A percentile compares a stretch with the other conserved stretches of the same genome.
phyloP scores from a whole-genome alignment of 352 stramenopile genomes.

The Globisporangium camurandrum region DNA sequence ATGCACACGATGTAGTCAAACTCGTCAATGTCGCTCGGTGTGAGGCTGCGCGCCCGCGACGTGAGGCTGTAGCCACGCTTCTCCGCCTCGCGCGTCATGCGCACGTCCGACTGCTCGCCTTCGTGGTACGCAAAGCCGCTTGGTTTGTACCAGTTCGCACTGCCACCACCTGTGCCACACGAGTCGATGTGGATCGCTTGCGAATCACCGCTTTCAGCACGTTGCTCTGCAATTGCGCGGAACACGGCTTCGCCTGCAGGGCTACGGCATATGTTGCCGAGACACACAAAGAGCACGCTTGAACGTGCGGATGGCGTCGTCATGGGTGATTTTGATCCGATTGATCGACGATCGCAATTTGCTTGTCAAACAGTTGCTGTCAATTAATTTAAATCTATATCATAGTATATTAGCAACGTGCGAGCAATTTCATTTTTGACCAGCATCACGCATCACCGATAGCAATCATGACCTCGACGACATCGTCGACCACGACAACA shows the following conservation, averaged over 20 bases:
- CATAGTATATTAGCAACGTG: too few relatives aligned
- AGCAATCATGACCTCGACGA: not conserved
- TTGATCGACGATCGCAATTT: too few relatives aligned
- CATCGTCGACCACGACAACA: not conserved
- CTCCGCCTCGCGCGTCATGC: slow-evolving; percentile 81
- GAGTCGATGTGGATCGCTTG: slow-evolving; percentile 63
- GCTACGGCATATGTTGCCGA: slow-evolving; percentile 88
- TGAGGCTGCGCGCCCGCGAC: slow-evolving; percentile 69
- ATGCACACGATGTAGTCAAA: slow-evolving; percentile 90
- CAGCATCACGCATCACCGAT: not conserved
- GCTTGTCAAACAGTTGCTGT: not conserved
- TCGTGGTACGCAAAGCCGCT: slow-evolving; percentile 84
- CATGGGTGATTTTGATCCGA: too few relatives aligned
- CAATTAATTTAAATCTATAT: too few relatives aligned
- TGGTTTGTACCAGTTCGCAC: slow-evolving; percentile 66
- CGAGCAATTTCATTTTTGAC: not conserved
- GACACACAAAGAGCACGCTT: slow-evolving; percentile 85
- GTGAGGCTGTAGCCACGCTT: slow-evolving; percentile 81
- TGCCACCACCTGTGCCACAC: slow-evolving; percentile 82
- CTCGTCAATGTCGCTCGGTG: slow-evolving; percentile 54
- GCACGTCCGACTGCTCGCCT: slow-evolving; percentile 67
- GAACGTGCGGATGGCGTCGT: too few relatives aligned
- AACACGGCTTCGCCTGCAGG: slow-evolving; percentile 79
- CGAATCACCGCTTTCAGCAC: slow-evolving; percentile 10
- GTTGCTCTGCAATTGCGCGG: slow-evolving; percentile 57